Evolutionary conservation across 768 basidiomycete species (phyloP).

Genomic region (Kwoniella heveanensis): DNA sequence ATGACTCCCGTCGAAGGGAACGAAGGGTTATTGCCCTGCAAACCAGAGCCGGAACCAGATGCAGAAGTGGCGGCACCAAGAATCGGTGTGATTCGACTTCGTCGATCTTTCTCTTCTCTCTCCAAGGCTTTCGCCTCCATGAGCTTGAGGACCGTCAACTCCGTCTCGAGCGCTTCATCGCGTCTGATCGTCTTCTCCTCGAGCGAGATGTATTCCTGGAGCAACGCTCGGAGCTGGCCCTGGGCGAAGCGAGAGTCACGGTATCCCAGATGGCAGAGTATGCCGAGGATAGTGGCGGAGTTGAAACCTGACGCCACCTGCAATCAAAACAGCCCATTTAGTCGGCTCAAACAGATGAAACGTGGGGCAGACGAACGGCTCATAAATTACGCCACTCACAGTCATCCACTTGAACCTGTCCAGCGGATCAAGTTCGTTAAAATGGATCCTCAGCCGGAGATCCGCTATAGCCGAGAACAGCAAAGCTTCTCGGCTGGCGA

Average conservation of each 20-base stretch:
- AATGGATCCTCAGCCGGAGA: constrained; percentile 23
- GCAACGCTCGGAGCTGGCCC: constrained; percentile 11
- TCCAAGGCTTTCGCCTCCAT: constrained; percentile 19
- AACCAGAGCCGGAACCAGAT: not conserved
- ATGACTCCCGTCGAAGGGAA: not conserved
- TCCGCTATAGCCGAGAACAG: constrained; percentile 32
- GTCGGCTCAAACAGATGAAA: no score
- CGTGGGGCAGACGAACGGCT: no score
- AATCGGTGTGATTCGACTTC: constrained; percentile 1
- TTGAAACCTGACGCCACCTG: constrained; percentile 41
- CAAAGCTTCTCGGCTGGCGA: constrained; percentile 25
- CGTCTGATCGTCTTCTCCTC: constrained; percentile 25
- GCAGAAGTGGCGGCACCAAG: no score
- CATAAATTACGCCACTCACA: constrained; percentile 15
- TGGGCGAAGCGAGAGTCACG: constrained; percentile 6
- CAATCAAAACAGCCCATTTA: not conserved
- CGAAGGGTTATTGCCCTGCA: not conserved
- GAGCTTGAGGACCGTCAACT: constrained; percentile 25
- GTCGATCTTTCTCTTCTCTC: constrained; percentile 17
- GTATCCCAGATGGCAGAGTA: constrained; percentile 24
- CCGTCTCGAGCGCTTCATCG: constrained; percentile 25
- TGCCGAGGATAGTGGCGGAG: constrained; percentile 34
- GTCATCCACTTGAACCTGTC: constrained; percentile 39
- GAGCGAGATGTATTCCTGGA: constrained; percentile 25
- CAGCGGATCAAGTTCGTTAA: constrained; percentile 26